Conservation (phyloP, 371 early-diverging fungal species). For the Rhizopus sp. region DNA sequence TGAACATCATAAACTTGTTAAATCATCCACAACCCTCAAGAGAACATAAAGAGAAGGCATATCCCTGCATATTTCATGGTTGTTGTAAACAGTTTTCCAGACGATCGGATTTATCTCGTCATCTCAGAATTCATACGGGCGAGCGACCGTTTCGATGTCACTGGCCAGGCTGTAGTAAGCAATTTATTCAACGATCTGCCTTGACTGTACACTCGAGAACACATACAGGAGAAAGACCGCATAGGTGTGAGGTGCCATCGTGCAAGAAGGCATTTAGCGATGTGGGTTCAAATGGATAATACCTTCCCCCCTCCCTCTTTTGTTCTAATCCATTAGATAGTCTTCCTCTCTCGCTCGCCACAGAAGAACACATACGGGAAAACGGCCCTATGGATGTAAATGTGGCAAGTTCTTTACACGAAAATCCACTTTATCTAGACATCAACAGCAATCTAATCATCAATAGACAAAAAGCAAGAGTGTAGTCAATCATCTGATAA, state of each 20-base stretch:
- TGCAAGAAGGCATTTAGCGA: slow-evolving; percentile 67
- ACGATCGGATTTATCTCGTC: slow-evolving; percentile 75
- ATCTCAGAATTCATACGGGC: slow-evolving; percentile 76
- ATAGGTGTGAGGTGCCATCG: slow-evolving; percentile 61
- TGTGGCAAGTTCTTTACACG: slow-evolving; percentile 67
- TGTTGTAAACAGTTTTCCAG: slow-evolving; percentile 77
- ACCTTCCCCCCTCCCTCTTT: background rate
- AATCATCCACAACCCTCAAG: slow-evolving; percentile 15
- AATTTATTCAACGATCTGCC: slow-evolving; percentile 80
- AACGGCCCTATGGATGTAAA: slow-evolving; percentile 44
- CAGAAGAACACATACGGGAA: slow-evolving; percentile 50
- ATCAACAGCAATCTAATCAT: slow-evolving; percentile 43
- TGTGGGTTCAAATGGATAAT: slow-evolving; percentile 12
- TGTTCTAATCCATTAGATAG: slow-evolving; percentile 13
- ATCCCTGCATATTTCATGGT: slow-evolving; percentile 60
- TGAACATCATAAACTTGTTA: slow-evolving; percentile 27
- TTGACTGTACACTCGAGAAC: slow-evolving; percentile 79
- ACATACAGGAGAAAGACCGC: slow-evolving; percentile 81
- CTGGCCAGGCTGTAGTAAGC: slow-evolving; percentile 68
- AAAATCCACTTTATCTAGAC: slow-evolving; percentile 68
- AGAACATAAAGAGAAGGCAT: slow-evolving; percentile 33
- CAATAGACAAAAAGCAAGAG: too few relatives aligned
- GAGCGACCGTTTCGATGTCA: slow-evolving; percentile 72
- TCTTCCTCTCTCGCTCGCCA: slow-evolving; percentile 51
- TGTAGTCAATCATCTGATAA: too few relatives aligned